Evolutionary conservation across 192 early-diverging fungal species (phyloP).

Genomic region (Funneliformis geosporum): DNA sequence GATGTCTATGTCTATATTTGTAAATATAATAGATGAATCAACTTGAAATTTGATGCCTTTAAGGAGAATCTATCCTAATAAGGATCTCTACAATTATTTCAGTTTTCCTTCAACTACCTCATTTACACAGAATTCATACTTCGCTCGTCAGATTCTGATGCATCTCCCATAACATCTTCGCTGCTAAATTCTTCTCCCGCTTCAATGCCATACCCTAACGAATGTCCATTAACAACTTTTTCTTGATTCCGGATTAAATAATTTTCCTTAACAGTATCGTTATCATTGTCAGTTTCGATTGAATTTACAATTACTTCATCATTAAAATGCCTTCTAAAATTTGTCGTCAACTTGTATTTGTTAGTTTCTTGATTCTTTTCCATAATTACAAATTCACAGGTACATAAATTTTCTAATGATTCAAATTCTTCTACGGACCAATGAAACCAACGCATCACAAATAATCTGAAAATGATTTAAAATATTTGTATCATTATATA

Average conservation of each 20-base stretch:
- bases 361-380: conserved; percentile 8
- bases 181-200: not conserved
- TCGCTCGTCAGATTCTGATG: not conserved
- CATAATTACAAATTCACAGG: conserved; percentile 25
- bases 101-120: not conserved
- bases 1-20: too few relatives aligned
- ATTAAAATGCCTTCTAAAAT: not conserved
- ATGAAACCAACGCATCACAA: conserved; percentile 28
- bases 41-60: too few relatives aligned
- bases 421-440: conserved; percentile 18
- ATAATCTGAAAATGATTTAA: not conserved
- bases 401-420: conserved; percentile 11
- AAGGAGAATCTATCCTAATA: too few relatives aligned
- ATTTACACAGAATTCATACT: not conserved
- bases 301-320: not conserved
- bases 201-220: not conserved
- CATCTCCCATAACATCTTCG: not conserved
- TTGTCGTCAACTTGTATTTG: conserved; percentile 1
- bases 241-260: not conserved
- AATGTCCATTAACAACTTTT: not conserved
- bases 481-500: not conserved
- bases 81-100: not conserved
- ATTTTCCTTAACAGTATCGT: not conserved
- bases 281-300: not conserved
- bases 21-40: too few relatives aligned